These are phyloP conservation scores for Russula sp. DNA, from an alignment of 768 basidiomycete genomes.

Conservation along the genomic window DNA sequence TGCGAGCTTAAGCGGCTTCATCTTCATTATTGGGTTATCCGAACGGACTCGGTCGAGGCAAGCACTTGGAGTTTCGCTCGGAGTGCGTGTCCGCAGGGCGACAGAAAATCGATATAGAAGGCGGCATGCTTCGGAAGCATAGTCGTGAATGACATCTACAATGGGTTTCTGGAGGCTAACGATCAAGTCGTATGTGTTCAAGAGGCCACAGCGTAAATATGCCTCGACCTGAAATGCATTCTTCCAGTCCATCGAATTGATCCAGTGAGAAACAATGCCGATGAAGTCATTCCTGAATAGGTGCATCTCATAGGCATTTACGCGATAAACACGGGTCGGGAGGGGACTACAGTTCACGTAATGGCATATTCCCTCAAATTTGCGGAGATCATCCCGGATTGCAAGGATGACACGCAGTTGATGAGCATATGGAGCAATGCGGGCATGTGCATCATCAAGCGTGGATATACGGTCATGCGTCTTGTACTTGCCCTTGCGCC, in stretches of 20 bases:
- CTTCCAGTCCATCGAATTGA: constrained; percentile 13
- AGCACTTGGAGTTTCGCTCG: too few species aligned
- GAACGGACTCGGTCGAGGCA: too few species aligned
- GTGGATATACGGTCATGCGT: constrained; percentile 27
- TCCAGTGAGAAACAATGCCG: constrained; percentile 31
- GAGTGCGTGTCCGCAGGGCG: too few species aligned
- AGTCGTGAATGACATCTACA: too few species aligned
- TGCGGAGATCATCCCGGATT: neutral
- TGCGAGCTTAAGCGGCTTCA: neutral
- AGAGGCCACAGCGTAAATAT: constrained; percentile 49
- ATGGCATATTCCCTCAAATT: neutral
- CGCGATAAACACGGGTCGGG: neutral
- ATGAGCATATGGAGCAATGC: constrained; percentile 40
- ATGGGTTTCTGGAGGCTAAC: too few species aligned
- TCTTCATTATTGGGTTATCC: neutral
- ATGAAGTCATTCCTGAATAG: constrained; percentile 48
- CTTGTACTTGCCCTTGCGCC: neutral
- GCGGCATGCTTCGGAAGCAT: too few species aligned
- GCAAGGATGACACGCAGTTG: constrained; percentile 11
- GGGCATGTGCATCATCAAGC: constrained; percentile 51
- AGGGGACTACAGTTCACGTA: neutral
- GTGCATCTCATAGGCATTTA: constrained; percentile 24
- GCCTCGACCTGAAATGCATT: constrained; percentile 75
- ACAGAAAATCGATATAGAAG: too few species aligned
- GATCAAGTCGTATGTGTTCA: too few species aligned